Evolutionary conservation across 768 basidiomycete species (phyloP).

Genomic region (Mycena alexandri): DNA sequence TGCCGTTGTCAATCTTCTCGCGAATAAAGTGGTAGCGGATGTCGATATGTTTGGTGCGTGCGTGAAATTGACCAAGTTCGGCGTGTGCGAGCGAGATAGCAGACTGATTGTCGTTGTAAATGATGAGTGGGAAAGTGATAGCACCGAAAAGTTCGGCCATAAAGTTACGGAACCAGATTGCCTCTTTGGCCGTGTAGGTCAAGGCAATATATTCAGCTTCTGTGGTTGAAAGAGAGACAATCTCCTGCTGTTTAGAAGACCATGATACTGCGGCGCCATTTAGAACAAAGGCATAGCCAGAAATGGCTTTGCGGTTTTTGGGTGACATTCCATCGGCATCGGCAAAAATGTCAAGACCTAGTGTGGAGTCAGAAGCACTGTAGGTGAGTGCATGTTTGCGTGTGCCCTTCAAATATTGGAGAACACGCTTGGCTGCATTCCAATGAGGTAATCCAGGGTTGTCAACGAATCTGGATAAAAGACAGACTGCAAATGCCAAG

Average conservation of each 20-base stretch:
- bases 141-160: slow-evolving; percentile 37
- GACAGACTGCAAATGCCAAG: background rate
- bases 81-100: slow-evolving; percentile 22
- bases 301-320: slow-evolving; percentile 19
- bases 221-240: slow-evolving; percentile 30
- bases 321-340: slow-evolving; percentile 27
- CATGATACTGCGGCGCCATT: slow-evolving; percentile 40
- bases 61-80: slow-evolving; percentile 24
- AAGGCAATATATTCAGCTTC: slow-evolving; percentile 25
- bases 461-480: slow-evolving; percentile 15
- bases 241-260: slow-evolving; percentile 48
- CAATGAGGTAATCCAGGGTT: slow-evolving; percentile 22
- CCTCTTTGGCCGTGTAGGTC: slow-evolving; percentile 37
- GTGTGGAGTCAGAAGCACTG: slow-evolving; percentile 6
- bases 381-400: slow-evolving; percentile 23
- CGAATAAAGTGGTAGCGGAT: slow-evolving; percentile 30
- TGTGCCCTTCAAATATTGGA: slow-evolving; percentile 29
- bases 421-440: slow-evolving; percentile 23
- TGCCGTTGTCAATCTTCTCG: slow-evolving; percentile 7
- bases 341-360: slow-evolving; percentile 17
- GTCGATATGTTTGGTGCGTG: slow-evolving; percentile 28
- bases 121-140: slow-evolving; percentile 31
- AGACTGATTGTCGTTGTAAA: slow-evolving; percentile 27
- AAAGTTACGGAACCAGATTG: slow-evolving; percentile 42
- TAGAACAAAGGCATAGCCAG: slow-evolving; percentile 26